Evolutionary conservation across 2,329 filamentous ascomycete genomes (phyloP).

Genomic region (Phoma herbarum): DNA sequence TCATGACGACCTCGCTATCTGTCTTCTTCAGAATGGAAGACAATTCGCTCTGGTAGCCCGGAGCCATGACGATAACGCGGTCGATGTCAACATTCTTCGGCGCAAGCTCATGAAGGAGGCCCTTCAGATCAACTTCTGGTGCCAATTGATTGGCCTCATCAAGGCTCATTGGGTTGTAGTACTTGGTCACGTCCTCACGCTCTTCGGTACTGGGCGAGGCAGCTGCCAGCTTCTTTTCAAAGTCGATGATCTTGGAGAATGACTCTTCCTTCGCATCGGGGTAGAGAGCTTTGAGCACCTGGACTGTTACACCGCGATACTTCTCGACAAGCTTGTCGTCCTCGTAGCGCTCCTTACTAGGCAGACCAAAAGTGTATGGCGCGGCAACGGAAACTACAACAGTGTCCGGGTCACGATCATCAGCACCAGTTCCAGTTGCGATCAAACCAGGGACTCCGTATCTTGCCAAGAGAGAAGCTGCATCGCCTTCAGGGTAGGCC

Average conservation of each 20-base stretch:
- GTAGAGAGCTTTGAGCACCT: slow-evolving; percentile 34
- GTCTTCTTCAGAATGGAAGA: slow-evolving; percentile 64
- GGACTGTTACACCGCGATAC: slow-evolving; percentile 36
- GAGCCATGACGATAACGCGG: slow-evolving; percentile 67
- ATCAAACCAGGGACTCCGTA: slow-evolving; percentile 54
- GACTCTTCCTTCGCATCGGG: slow-evolving; percentile 44
- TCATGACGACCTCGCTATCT: slow-evolving; percentile 64
- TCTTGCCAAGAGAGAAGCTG: slow-evolving; percentile 58
- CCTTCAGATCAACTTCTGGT: slow-evolving; percentile 64
- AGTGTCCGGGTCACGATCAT: slow-evolving; percentile 65
- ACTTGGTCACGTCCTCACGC: slow-evolving; percentile 69
- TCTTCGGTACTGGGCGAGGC: slow-evolving; percentile 67
- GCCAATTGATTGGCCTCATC: slow-evolving; percentile 64
- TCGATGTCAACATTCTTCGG: slow-evolving; percentile 61
- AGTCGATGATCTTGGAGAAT: slow-evolving; percentile 52
- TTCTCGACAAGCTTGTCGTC: slow-evolving; percentile 46
- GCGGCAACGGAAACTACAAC: slow-evolving; percentile 59
- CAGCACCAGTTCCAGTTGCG: slow-evolving; percentile 47
- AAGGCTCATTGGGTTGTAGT: slow-evolving; percentile 70
- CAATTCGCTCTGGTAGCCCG: slow-evolving; percentile 67
- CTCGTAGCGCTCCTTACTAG: slow-evolving; percentile 50
- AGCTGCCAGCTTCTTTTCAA: slow-evolving; percentile 69
- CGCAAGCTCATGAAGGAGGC: slow-evolving; percentile 62
- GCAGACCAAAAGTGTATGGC: slow-evolving; percentile 58
- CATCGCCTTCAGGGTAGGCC: slow-evolving; percentile 44